phyloP scores from a whole-genome alignment of 495 filamentous ascomycete genomes.

The Xylaria sp. region DNA sequence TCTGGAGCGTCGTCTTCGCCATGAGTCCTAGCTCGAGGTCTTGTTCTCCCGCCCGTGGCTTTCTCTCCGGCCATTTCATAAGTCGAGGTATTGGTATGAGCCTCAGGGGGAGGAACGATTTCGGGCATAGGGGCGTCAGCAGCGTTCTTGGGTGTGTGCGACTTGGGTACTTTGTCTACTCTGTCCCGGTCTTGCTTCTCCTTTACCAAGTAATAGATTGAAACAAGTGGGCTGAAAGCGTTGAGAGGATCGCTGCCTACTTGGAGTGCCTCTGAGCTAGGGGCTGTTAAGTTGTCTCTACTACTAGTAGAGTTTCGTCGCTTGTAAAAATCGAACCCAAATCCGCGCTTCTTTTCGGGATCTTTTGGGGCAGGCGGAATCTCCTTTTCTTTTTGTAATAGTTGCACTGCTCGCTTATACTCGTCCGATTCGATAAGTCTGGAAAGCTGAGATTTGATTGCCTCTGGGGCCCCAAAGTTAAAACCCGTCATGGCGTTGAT shows the following conservation, averaged over 20 bases:
- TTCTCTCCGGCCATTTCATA: conserved; percentile 87
- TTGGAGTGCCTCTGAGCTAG: conserved; percentile 82
- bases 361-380: conserved; percentile 66
- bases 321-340: conserved; percentile 97
- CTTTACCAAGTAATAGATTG: conserved; percentile 93
- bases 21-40: conserved; percentile 89
- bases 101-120: conserved; percentile 81
- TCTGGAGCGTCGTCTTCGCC: conserved; percentile 92
- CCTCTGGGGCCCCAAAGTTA: conserved; percentile 89
- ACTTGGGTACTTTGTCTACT: conserved; percentile 64
- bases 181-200: conserved; percentile 91
- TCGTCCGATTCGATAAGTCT: conserved; percentile 88
- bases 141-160: conserved; percentile 62
- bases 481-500: conserved; percentile 96
- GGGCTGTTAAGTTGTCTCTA: conserved; percentile 84
- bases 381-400: conserved; percentile 68
- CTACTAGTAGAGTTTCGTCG: conserved; percentile 86
- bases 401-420: conserved; percentile 80
- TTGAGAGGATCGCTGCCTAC: conserved; percentile 89
- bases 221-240: conserved; percentile 90
- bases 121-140: conserved; percentile 61
- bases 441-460: conserved; percentile 80
- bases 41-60: conserved; percentile 75
- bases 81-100: conserved; percentile 82
- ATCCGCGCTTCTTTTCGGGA: conserved; percentile 82